phyloP scores from a whole-genome alignment of 257 asterid genomes.

The Solanum commersonii region DNA sequence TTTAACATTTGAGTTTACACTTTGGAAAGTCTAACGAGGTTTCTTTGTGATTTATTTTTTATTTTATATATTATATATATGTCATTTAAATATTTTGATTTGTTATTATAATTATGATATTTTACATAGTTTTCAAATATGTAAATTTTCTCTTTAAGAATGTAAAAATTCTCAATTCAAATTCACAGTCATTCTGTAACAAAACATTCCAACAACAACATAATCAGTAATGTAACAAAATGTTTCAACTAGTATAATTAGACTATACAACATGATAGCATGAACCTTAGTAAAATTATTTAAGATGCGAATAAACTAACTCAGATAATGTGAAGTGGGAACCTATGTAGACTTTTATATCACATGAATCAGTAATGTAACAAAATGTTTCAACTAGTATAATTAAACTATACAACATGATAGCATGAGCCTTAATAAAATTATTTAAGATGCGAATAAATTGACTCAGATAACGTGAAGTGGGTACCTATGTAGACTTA shows the following conservation, averaged over 20 bases:
- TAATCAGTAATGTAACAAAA: not conserved
- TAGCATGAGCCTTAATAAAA: not conserved
- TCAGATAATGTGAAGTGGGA: not conserved
- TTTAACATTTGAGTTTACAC: too few species aligned
- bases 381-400: not conserved
- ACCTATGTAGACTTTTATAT: not conserved
- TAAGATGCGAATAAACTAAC: not conserved
- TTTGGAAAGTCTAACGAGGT: not conserved
- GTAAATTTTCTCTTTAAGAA: too few species aligned
- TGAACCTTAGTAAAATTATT: not conserved
- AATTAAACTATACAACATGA: not conserved
- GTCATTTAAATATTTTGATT: too few species aligned
- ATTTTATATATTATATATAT: too few species aligned
- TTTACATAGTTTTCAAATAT: too few species aligned
- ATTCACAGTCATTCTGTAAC: not conserved
- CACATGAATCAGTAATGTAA: not conserved
- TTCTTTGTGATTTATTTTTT: not conserved
- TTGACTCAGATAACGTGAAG: not conserved
- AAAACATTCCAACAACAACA: not conserved
- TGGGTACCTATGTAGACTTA: not conserved
- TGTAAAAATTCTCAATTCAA: not conserved
- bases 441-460: not conserved
- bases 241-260: not conserved
- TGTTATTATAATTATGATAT: too few species aligned
- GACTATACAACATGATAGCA: not conserved